Percentiles rank a stretch among this genome's conserved stretches.
Conservation (phyloP, 2,329 filamentous ascomycete species). For the Penicillium sp. region DNA sequence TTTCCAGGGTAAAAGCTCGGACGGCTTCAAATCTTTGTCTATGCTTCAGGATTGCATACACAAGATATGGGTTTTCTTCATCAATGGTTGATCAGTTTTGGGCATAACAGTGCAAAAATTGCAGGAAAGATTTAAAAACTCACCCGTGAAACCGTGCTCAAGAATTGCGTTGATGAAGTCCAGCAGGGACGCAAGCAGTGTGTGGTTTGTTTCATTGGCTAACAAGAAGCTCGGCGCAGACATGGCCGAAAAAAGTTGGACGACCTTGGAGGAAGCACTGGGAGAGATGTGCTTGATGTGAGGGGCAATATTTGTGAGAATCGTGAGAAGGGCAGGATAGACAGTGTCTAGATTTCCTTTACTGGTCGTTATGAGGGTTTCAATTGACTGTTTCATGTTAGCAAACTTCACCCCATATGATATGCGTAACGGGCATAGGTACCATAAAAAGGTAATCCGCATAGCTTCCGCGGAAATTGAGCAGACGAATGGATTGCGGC, state of each 20-base stretch:
- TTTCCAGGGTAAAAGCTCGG: slow-evolving; percentile 82
- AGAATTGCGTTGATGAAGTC: slow-evolving; percentile 86
- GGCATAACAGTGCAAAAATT: neutral
- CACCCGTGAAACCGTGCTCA: slow-evolving; percentile 78
- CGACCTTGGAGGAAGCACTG: slow-evolving; percentile 69
- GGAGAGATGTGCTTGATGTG: slow-evolving; percentile 72
- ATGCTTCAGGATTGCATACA: slow-evolving; percentile 73
- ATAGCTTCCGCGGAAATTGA: slow-evolving; percentile 81
- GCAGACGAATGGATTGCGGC: slow-evolving; percentile 71
- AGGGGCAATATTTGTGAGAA: slow-evolving; percentile 88
- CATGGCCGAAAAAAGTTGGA: slow-evolving; percentile 88
- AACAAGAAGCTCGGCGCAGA: slow-evolving; percentile 87
- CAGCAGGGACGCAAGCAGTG: slow-evolving; percentile 70
- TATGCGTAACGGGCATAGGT: slow-evolving; percentile 2
- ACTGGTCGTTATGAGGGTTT: slow-evolving; percentile 81
- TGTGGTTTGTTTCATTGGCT: slow-evolving; percentile 86
- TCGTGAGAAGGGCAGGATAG: slow-evolving; percentile 83
- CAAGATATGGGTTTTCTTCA: slow-evolving; percentile 70
- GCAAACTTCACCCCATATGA: slow-evolving; percentile 5
- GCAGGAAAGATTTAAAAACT: slow-evolving; percentile 26
- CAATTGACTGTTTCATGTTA: slow-evolving; percentile 63
- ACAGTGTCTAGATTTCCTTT: slow-evolving; percentile 86
- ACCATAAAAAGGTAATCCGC: slow-evolving; percentile 90
- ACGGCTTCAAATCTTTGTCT: slow-evolving; percentile 78
- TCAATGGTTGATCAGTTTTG: slow-evolving; percentile 12